Conservation (phyloP, 257 asterid species). For the Penstemon davidsonii region DNA sequence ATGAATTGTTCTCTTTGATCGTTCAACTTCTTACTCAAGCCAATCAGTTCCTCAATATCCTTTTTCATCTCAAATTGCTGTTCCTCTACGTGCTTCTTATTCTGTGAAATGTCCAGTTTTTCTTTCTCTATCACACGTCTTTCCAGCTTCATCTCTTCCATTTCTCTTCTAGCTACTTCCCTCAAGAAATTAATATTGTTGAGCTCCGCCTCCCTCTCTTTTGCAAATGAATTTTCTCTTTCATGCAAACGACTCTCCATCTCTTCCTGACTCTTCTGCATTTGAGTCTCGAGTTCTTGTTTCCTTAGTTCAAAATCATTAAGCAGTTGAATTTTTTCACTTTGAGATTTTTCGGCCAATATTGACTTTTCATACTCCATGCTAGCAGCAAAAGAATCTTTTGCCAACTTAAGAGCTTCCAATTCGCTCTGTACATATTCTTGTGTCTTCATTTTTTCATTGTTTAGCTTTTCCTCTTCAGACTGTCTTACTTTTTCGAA, state of each 20-base stretch:
- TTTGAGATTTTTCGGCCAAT: slow-evolving; percentile 52
- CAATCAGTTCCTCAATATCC: slow-evolving; percentile 84
- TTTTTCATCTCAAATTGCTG: slow-evolving; percentile 82
- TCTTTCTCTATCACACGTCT: slow-evolving; percentile 63
- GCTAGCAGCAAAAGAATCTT: slow-evolving; percentile 72
- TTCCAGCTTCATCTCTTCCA: slow-evolving; percentile 82
- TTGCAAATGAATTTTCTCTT: slow-evolving; percentile 65
- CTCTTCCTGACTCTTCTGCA: slow-evolving; percentile 72
- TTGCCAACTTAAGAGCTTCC: slow-evolving; percentile 72
- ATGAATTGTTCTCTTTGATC: slow-evolving; percentile 78
- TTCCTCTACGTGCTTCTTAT: slow-evolving; percentile 70
- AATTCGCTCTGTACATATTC: slow-evolving; percentile 61
- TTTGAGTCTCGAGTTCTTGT: slow-evolving; percentile 67
- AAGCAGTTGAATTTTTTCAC: slow-evolving; percentile 59
- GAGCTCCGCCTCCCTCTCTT: slow-evolving; percentile 58
- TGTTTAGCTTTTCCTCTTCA: slow-evolving; percentile 71
- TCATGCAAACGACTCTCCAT: slow-evolving; percentile 59
- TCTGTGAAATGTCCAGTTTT: slow-evolving; percentile 56
- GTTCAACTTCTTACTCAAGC: slow-evolving; percentile 79
- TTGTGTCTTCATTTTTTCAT: slow-evolving; percentile 73
- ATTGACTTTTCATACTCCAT: slow-evolving; percentile 76
- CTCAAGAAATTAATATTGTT: slow-evolving; percentile 58
- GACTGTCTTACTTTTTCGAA: slow-evolving; percentile 55
- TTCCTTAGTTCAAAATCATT: slow-evolving; percentile 68
- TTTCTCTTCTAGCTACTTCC: slow-evolving; percentile 78